Base-by-base conservation (phyloP, 768 basidiomycete genomes). In the Pisolithus microcarpus region DNA sequence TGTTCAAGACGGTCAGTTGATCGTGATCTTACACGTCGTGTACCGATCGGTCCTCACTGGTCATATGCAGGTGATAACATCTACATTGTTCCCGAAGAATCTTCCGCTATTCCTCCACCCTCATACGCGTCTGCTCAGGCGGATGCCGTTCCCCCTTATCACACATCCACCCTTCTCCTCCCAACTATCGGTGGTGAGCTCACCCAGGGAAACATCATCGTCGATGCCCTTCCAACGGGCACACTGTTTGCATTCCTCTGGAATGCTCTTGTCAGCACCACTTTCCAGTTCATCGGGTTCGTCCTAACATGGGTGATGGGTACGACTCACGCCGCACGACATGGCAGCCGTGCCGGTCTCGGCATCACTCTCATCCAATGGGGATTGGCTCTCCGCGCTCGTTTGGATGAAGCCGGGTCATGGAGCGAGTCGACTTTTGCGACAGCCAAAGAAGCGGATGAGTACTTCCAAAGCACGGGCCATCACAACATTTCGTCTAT, bases 341-440 rank as follows among this genome's bases (percentile, higher is more conserved):
- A 89, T 58, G 93, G 96, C 45, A 91, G 91, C 37, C 84, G 92
- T 49, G 94, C 93, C 1, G 95, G 95, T 26, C 78, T 98, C 42
- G 95, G 95, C n/a, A 77, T 97, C 52, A 97, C 94, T 11, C 77
- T 98, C 49, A 95, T 98, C 52, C 95, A 97, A 66, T 94, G 94
- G 65, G 94, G 95, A 26, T 85, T 95, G 60, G 85, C 85, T 11
- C 69, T 89, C 52, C 80, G 92, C 46, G 74, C 75, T 10, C 66
- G 70, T 36, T 63, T 78, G 47, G 77, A 84, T 55, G 57, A 75
- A 8, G 57, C 57, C 42, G 56, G 38, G 67, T 64, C 56, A 56
- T 69, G 66, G 66, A 61, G 52, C 48, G 63, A 61, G 6, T 72
- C 82, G 43, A 68, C 72, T 8, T 76, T 78, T 47, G 57, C 61